Evolutionary conservation across 805 yeast species (phyloP).

Genomic region (Blastobotrys muscicola): DNA sequence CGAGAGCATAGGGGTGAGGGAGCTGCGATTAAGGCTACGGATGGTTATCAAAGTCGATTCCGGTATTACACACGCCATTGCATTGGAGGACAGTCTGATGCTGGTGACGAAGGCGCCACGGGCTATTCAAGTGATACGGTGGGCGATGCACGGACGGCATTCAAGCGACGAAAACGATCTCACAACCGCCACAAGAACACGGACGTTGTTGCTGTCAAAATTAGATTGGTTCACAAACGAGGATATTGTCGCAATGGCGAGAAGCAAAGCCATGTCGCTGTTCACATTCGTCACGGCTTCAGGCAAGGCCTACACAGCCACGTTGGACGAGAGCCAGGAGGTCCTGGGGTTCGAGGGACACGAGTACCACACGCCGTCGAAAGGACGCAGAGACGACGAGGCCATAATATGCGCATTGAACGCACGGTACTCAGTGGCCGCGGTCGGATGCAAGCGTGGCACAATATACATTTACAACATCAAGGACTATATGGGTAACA

Average conservation of each 20-base stretch:
- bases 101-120: conserved; percentile 16
- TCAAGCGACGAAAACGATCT: conserved; percentile 1
- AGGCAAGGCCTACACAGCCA: conserved; percentile 21
- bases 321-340: conserved; percentile 8
- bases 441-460: conserved; percentile 33
- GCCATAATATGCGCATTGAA: conserved; percentile 30
- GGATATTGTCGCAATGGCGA: conserved; percentile 13
- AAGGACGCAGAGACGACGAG: conserved; percentile 6
- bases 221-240: conserved; percentile 19
- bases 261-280: conserved; percentile 26
- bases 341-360: conserved; percentile 6
- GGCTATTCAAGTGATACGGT: conserved; percentile 14
- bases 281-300: conserved; percentile 20
- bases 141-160: conserved; percentile 6
- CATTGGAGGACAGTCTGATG: conserved; percentile 19
- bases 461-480: conserved; percentile 31
- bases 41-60: conserved; percentile 25
- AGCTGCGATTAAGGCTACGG: conserved; percentile 20
- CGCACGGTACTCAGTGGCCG: conserved; percentile 33
- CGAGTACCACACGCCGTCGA: conserved; percentile 6
- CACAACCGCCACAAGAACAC: conserved; percentile 11
- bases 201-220: conserved; percentile 16
- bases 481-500: conserved; percentile 26
- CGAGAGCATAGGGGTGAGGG: conserved; percentile 30
- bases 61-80: conserved; percentile 19